These are phyloP conservation scores for Lanmaoa rubissima DNA, from an alignment of 768 basidiomycete genomes.

Conservation along the genomic window DNA sequence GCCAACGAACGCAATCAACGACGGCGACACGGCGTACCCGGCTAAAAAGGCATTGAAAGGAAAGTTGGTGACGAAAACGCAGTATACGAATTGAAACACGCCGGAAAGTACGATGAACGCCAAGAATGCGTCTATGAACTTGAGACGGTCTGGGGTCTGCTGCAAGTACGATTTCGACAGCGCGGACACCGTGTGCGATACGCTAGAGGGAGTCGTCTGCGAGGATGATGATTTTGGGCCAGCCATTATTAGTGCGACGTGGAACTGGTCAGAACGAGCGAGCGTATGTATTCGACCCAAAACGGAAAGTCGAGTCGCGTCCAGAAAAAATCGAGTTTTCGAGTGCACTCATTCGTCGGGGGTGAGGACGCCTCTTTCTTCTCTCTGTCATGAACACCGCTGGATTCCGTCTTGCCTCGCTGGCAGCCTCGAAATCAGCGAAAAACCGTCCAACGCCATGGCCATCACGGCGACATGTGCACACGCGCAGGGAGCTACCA, in stretches of 20 bases:
- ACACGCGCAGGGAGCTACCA: conserved; percentile 53
- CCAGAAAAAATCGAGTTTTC: conserved; percentile 1
- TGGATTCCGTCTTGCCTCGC: conserved; percentile 21
- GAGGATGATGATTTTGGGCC: conserved; percentile 29
- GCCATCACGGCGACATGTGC: conserved; percentile 38
- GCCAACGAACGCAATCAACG: neutral
- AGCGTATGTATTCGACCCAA: conserved; percentile 1
- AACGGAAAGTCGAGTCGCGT: conserved; percentile 9
- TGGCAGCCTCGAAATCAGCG: conserved; percentile 16
- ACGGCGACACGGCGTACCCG: conserved; percentile 57
- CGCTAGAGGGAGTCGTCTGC: conserved; percentile 15
- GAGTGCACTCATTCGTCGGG: neutral
- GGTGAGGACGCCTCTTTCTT: neutral
- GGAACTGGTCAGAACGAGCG: conserved; percentile 13
- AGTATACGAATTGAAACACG: conserved; percentile 87
- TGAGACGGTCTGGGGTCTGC: conserved; percentile 79
- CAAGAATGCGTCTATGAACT: conserved; percentile 92
- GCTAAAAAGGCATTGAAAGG: conserved; percentile 98
- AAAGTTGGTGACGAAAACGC: conserved; percentile 86
- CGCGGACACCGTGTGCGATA: conserved; percentile 42
- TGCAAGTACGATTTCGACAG: conserved; percentile 78
- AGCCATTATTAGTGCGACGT: conserved; percentile 32
- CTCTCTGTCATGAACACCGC: conserved; percentile 22
- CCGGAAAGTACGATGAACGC: conserved; percentile 91
- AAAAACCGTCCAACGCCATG: conserved; percentile 14